These are phyloP conservation scores for Botryotinia globosa DNA, from an alignment of 2,329 filamentous ascomycete species.

Conservation along the genomic window DNA sequence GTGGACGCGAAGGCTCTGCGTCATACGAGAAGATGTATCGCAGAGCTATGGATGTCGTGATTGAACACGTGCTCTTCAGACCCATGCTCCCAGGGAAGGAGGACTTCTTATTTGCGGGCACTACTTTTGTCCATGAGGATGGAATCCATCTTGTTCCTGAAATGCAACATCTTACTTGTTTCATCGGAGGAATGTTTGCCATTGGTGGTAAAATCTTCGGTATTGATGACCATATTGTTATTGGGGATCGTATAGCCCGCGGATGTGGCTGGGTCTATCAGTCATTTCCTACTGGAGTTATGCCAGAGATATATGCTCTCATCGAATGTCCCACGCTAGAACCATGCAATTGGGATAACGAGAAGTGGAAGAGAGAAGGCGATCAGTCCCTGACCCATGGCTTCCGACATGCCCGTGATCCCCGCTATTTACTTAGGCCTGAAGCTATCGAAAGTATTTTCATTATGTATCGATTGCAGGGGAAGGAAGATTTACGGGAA, in stretches of 20 bases:
- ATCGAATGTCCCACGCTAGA: conserved; percentile 20
- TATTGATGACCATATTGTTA: conserved; percentile 50
- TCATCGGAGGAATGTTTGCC: conserved; percentile 65
- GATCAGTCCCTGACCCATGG: conserved; percentile 18
- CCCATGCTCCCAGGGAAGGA: conserved; percentile 44
- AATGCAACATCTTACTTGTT: conserved; percentile 66
- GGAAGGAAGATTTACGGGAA: conserved; percentile 38
- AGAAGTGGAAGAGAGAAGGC: conserved; percentile 49
- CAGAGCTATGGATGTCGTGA: conserved; percentile 44
- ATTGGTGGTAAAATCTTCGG: conserved; percentile 61
- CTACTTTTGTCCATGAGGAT: conserved; percentile 35
- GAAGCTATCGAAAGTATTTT: conserved; percentile 66
- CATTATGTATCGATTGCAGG: conserved; percentile 47
- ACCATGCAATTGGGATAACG: conserved; percentile 33
- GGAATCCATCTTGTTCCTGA: conserved; percentile 16
- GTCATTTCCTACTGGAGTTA: conserved; percentile 54
- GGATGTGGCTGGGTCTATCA: conserved; percentile 61
- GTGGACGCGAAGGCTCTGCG: conserved; percentile 13
- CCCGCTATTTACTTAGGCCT: conserved; percentile 52
- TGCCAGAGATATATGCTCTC: conserved; percentile 54
- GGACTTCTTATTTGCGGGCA: conserved; percentile 49
- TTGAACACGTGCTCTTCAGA: conserved; percentile 44
- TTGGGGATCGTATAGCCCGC: conserved; percentile 55
- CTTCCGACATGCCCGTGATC: conserved; percentile 20
- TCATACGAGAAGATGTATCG: conserved; percentile 44